phyloP scores from a whole-genome alignment of 371 early-diverging fungal species.

The Mortierella sp. region DNA sequence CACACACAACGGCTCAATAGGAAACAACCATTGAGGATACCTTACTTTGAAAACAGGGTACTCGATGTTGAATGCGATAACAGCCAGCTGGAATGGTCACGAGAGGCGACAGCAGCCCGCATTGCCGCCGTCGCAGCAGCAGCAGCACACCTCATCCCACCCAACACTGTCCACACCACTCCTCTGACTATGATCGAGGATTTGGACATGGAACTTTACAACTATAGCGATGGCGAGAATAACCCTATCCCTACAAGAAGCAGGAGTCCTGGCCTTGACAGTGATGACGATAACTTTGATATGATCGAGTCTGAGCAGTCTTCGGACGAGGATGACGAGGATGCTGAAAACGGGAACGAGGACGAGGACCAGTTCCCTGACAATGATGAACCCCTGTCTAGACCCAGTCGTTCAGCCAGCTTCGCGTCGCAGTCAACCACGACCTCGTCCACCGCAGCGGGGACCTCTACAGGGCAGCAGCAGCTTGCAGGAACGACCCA shows the following conservation, averaged over 20 bases:
- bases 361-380: conserved; percentile 9
- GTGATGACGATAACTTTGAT: conserved; percentile 23
- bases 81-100: conserved; percentile 42
- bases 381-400: not conserved
- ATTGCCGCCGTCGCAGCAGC: conserved; percentile 32
- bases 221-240: conserved; percentile 3
- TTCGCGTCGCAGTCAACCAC: not conserved
- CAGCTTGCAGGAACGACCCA: conserved; percentile 22
- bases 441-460: not conserved
- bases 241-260: not conserved
- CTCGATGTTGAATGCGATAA: conserved; percentile 37
- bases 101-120: conserved; percentile 30
- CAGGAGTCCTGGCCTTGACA: conserved; percentile 6
- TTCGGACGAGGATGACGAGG: conserved; percentile 14
- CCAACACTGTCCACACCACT: conserved; percentile 45
- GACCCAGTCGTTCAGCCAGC: not conserved
- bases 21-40: conserved; percentile 48
- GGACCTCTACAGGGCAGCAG: not conserved
- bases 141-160: conserved; percentile 8
- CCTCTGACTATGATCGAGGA: conserved; percentile 20
- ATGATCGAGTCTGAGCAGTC: conserved; percentile 29
- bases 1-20: conserved; percentile 9
- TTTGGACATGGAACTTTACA: conserved; percentile 5
- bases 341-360: not conserved
- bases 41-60: conserved; percentile 48